Evolutionary conservation across 179 eudicot species (phyloP), one percentile per base, ranked within the genome.

Genomic region (Spergularia azorica): DNA sequence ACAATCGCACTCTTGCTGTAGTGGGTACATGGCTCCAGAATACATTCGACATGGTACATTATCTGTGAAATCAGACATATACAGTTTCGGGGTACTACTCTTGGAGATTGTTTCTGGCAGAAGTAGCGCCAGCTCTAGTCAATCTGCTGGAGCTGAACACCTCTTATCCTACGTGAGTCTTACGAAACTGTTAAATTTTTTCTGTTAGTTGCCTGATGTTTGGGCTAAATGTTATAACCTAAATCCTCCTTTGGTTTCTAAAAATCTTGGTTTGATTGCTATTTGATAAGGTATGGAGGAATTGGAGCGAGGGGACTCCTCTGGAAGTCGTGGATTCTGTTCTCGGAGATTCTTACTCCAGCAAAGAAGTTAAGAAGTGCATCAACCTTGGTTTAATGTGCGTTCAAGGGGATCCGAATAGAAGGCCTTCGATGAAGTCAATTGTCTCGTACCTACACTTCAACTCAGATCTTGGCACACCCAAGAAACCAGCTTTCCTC

Each of bases 21-120:
- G 70, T 5, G 54, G 54, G 1, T 66, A 66, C 21, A 66, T 66
- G 70, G 70, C 70, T 66, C 70, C 70, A 6, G 70, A 66, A 66
- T 66, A 66, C 54, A n/a, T 41, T 39, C 13, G 11, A 3, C 9
- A 66, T 66, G 70, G 70, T 5, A 20, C 12, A 14, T 38, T 66
- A 6, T 66, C 70, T 3, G 41, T 46, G 11, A 66, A 66, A 26
- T 66, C 70, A 16, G 70, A 66, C 7, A 51, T 66, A 41, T 66
- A 39, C 18, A 66, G 70, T 41, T 66, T 66, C 15, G 70, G 70
- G 39, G 70, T 66, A 39, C 43, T 66, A 6, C 51, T 66, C 4
- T 15, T 66, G 6, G 70, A 66, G 70, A 66, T 66, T 50, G 41
- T 66, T 14, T 38, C 10, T 43, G 70, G 70, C 18, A 32, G 4